phyloP scores from a whole-genome alignment of 2,329 filamentous ascomycete genomes.

The Polychaeton citri region DNA sequence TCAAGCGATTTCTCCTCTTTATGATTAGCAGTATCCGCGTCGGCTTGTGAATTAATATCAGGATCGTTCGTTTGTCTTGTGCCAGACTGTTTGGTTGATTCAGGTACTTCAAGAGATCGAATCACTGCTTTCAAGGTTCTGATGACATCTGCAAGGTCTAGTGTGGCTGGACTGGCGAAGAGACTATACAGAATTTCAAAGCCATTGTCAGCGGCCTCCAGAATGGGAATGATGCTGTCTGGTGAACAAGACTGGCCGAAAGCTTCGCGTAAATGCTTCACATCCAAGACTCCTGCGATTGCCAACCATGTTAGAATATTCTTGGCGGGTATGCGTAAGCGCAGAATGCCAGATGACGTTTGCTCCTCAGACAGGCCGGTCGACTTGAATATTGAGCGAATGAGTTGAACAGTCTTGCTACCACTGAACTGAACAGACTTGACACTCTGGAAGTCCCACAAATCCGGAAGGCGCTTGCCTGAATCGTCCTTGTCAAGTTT shows the following conservation, averaged over 20 bases:
- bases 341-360: not conserved
- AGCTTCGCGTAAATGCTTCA: not conserved
- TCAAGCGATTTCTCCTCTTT: slow-evolving; percentile 19
- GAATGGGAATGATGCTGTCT: not conserved
- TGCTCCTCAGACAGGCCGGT: not conserved
- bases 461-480: not conserved
- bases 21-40: slow-evolving; percentile 11
- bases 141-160: slow-evolving; percentile 41
- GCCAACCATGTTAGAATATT: not conserved
- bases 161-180: not conserved
- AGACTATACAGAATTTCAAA: not conserved
- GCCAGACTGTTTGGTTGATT: slow-evolving; percentile 5
- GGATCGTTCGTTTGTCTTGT: slow-evolving; percentile 24
- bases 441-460: not conserved
- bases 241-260: not conserved
- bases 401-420: not conserved
- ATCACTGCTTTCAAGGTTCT: slow-evolving; percentile 54
- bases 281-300: not conserved
- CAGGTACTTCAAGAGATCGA: slow-evolving; percentile 47
- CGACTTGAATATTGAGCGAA: not conserved
- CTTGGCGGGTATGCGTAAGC: not conserved
- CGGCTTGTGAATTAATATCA: slow-evolving; percentile 40
- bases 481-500: not conserved
- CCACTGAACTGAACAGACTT: not conserved
- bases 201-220: not conserved